Evolutionary conservation across 176 grass and related monocot species (phyloP), one percentile per base, ranked within the genome.

Genomic region (Phoenix roebelenii): DNA sequence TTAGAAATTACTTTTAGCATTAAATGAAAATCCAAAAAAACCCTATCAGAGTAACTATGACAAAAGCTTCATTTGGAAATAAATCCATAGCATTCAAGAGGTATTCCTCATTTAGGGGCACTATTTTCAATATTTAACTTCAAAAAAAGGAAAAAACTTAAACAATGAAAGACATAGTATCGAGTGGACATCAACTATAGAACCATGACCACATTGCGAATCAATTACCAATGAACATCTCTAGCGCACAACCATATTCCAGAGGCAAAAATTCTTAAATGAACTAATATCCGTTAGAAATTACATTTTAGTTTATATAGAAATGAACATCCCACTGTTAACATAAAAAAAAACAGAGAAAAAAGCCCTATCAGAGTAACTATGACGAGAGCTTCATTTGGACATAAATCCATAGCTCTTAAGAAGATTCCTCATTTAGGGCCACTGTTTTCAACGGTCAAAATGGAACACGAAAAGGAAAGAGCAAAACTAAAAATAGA

Each of bases 11-110:
- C 10, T 44, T 44, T 44, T 44, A 44, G 0, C 35, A 44, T 14
- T 44, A 44, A 14, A 44, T 44, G 9, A 44, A 44, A 9, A 44
- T 12, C 63, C 15, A 28, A 15, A 49, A 32, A 56, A 57, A 56
- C 16, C 72, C 32, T 62, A 82, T 75, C 70, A 79, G 77, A 73
- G 87, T 83, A 90, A 90, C 87, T 90, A 90, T 90, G 79, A 90
- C 87, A 80, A 63, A 73, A 77, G 83, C 69, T 60, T 80, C 83
- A 80, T 48, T 52, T 90, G 87, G 87, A 85, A 63, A 62, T 57
- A 12, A 23, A 82, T 77, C 82, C 87, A 83, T 86, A 72, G 79
- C 83, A 68, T 71, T 70, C 54, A 55, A 73, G 14, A 2, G 22
- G 55, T 72, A 53, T 61, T 87, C 84, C 59, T 82, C 84, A 82